Base-by-base conservation (phyloP, 2,329 filamentous ascomycete genomes). In the Hortaea werneckii region DNA sequence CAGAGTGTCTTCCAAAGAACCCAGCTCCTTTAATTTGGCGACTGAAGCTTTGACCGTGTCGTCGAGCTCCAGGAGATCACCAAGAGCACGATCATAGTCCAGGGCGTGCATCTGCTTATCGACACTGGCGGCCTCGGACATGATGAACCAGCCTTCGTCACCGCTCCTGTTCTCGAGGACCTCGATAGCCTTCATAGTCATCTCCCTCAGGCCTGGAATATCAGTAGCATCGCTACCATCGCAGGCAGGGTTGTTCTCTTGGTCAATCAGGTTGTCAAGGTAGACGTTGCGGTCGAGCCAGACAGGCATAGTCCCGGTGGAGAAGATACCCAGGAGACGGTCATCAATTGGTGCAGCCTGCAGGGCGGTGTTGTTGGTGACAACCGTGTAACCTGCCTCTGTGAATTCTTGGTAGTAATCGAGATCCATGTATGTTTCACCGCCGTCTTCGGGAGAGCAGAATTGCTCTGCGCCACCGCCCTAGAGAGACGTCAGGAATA, bases 51-150 rank as follows among this genome's bases (percentile, higher is more conserved):
- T 80, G 55, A 94, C 71, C 4, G 87, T 88, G 66, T 94, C 85
- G 60, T 94, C 86, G 30, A 94, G 76, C 68, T 94, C 87, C 37
- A 94, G 78, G 1, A 94, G 78, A 57, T 94, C 87, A 45, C 84
- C 87, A 0, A 94, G 79, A 1, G 87, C 84, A 44, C 87, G 84
- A 67, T 92, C 85, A 63, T 92, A 92, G 69, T 92, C 87, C 13
- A 92, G 76, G 2, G 72, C 65, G 68, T 94, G 87, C 86, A 94
- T 92, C 74, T 87, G 83, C 74, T 94, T 94, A 69, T 92, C 87
- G 55, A 94, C 85, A 1, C 80, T 86, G 11, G 87, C 87, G 27
- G 83, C 87, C 65, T 94, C 87, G 9, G 81, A 80, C 86, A 94
- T 92, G 59, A 94, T 74, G 74, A 92, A 87, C 76, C 84, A 94